Evolutionary conservation across 169 alveolate genomes (phyloP), one percentile per base, ranked within the genome.

Genomic region (Plasmodium adleri): DNA sequence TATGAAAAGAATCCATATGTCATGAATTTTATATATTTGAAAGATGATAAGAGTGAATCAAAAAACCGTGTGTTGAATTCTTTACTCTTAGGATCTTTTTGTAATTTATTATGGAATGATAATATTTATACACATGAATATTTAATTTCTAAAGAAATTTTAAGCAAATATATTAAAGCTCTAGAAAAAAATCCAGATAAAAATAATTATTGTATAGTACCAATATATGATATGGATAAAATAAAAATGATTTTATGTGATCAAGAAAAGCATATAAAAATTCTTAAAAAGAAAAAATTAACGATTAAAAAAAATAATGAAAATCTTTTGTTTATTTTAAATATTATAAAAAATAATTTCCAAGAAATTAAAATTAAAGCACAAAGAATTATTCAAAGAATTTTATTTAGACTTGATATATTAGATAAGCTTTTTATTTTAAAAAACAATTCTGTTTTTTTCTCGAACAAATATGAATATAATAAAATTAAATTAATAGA

Each of bases 301-400:
- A 24, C 10, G 45, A 72, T 86, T 20, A 86, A 72, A 73, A 86
- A 86, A 66, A 86, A 70, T 72, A 86, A 86, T 72, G 92, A 86
- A 72, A 86, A 86, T 59, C 92, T 86, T 71, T 72, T 86, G 24
- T 86, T 86, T 54, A 86, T 86, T 72, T 86, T 86, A 66, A 71
- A 86, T 59, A 86, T 86, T 10, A 86, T 86, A 71, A 86, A 86
- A 86, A 86, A 86, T 62, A 86, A 86, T 86, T 86, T 86, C 63
- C 39, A 20, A 8, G 92, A 86, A 86, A 86, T 86, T 43, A 86
- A 86, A 86, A 86, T 58, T 26, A 86, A 86, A 86, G 75, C 88
- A 10, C 92, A 72, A 22, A 47, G 88, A 26, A 86, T 86, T 72
- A 72, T 86, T 50, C 92, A 86, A 63, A 86, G 92, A 60, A 64